These are phyloP conservation scores for Leptographium galeiforme DNA, from an alignment of 2,329 filamentous ascomycete genomes.

Conservation along the genomic window DNA sequence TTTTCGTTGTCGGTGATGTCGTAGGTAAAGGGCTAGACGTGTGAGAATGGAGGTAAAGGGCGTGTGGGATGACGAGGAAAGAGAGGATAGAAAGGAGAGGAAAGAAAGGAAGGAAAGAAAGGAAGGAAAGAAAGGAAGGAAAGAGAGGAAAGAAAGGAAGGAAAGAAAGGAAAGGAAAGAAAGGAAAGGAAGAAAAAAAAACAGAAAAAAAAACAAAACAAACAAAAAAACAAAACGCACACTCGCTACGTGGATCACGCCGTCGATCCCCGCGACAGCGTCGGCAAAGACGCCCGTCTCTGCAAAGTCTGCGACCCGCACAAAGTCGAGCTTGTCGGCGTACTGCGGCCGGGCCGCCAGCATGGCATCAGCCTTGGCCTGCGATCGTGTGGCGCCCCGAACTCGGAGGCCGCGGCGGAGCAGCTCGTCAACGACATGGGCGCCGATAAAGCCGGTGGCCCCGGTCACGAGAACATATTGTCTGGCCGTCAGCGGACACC, in stretches of 20 bases:
- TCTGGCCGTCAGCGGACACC: slow-evolving; percentile 11
- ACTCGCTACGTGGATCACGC: slow-evolving; percentile 20
- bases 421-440: slow-evolving; percentile 20
- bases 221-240: background rate
- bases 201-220: background rate
- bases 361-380: slow-evolving; percentile 8
- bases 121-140: background rate
- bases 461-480: slow-evolving; percentile 15
- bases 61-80: too few species aligned
- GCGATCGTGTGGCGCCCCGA: slow-evolving; percentile 13
- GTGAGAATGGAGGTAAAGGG: too few species aligned
- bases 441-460: slow-evolving; percentile 18
- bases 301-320: slow-evolving; percentile 28
- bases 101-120: background rate
- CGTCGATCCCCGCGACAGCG: slow-evolving; percentile 17
- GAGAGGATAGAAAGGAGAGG: too few species aligned
- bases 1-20: slow-evolving; percentile 28
- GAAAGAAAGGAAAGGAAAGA: background rate
- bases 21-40: slow-evolving; percentile 21
- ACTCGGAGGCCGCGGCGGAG: slow-evolving; percentile 18
- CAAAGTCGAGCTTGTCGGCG: slow-evolving; percentile 24
- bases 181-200: too few species aligned
- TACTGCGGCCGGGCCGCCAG: slow-evolving; percentile 17
- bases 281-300: slow-evolving; percentile 15
- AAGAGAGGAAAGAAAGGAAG: too few species aligned